phyloP scores from a whole-genome alignment of 805 yeast species.

The Candida khao-thaluensis region DNA sequence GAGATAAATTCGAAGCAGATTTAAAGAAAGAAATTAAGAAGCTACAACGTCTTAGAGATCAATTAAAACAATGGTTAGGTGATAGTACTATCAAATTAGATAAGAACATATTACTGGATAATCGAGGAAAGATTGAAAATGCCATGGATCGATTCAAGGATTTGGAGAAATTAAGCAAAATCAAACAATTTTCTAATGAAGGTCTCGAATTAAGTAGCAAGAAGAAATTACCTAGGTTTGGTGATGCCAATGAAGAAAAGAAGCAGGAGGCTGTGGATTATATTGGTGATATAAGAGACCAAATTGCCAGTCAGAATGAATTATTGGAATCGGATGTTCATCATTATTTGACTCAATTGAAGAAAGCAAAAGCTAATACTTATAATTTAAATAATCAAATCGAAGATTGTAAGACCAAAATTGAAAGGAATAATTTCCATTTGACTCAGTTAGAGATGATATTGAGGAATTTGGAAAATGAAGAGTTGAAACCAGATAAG shows the following conservation, averaged over 20 bases:
- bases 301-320: conserved; percentile 78
- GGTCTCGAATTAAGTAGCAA: conserved; percentile 70
- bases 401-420: conserved; percentile 57
- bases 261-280: conserved; percentile 72
- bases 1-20: conserved; percentile 90
- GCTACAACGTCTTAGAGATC: conserved; percentile 90
- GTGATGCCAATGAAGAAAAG: conserved; percentile 77
- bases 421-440: conserved; percentile 79
- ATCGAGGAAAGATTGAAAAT: conserved; percentile 69
- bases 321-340: conserved; percentile 66
- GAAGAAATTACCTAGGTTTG: conserved; percentile 28
- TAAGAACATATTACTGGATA: conserved; percentile 49
- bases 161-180: conserved; percentile 88
- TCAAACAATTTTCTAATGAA: conserved; percentile 91
- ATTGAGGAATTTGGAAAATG: conserved; percentile 74
- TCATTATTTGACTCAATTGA: conserved; percentile 28
- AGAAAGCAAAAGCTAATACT: conserved; percentile 55
- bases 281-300: conserved; percentile 70
- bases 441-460: conserved; percentile 74
- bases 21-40: conserved; percentile 93
- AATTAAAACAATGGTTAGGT: conserved; percentile 90
- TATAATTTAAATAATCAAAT: conserved; percentile 48
- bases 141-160: conserved; percentile 97
- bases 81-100: conserved; percentile 87
- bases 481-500: conserved; percentile 72